Conservation (phyloP, 805 yeast genomes). For the Barnettozyma sucrosica region DNA sequence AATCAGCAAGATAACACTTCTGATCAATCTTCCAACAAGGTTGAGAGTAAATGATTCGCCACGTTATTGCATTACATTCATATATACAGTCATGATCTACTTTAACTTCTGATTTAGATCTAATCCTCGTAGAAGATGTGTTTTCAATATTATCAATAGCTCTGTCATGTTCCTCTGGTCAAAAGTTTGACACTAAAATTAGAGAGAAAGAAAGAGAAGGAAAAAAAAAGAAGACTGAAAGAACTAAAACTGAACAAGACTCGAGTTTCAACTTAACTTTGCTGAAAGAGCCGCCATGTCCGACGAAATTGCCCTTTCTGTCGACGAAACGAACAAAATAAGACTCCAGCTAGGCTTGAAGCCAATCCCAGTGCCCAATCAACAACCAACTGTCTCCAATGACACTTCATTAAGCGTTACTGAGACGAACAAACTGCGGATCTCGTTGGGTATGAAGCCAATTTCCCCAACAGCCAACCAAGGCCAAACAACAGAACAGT, state of each 20-base stretch:
- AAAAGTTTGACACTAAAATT: not conserved
- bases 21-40: constrained; percentile 1
- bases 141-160: not conserved
- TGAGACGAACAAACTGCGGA: constrained; percentile 21
- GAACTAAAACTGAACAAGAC: too few species aligned
- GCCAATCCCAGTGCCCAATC: constrained; percentile 34
- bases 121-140: too few species aligned
- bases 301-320: constrained; percentile 23
- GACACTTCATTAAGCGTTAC: constrained; percentile 9
- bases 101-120: too few species aligned
- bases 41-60: not conserved
- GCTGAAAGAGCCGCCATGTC: constrained; percentile 2
- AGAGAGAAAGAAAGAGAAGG: not conserved
- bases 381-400: not conserved
- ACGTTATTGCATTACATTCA: not conserved
- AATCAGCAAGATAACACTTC: not conserved
- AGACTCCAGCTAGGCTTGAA: constrained; percentile 47
- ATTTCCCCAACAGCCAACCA: constrained; percentile 5
- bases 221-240: too few species aligned
- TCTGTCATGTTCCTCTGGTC: not conserved
- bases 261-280: too few species aligned
- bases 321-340: constrained; percentile 54
- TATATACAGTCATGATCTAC: not conserved
- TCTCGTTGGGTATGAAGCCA: constrained; percentile 23
- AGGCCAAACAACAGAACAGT: constrained; percentile 14